Evolutionary conservation across 2,329 filamentous ascomycete genomes (phyloP).

Genomic region (Penicillium sp.): DNA sequence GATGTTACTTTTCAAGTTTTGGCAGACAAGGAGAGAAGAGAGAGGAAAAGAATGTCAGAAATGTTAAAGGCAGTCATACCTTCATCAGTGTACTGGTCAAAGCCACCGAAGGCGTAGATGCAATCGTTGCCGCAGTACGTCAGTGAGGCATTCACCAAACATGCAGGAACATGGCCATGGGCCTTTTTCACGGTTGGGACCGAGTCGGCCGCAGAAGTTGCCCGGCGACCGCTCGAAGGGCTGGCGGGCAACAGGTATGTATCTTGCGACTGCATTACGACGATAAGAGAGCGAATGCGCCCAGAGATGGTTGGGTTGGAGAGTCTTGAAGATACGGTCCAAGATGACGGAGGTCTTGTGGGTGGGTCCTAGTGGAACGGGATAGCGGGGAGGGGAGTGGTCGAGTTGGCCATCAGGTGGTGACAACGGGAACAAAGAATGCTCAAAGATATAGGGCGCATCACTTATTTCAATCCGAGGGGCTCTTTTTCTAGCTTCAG

Average conservation of each 20-base stretch:
- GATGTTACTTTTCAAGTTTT: conserved; percentile 7
- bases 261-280: conserved; percentile 59
- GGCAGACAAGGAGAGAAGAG: background rate
- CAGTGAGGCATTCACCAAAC: conserved; percentile 95
- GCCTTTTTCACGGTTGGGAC: conserved; percentile 81
- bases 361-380: conserved; percentile 41
- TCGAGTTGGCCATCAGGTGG: conserved; percentile 38
- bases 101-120: conserved; percentile 97
- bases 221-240: conserved; percentile 67
- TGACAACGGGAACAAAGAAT: conserved; percentile 3
- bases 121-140: conserved; percentile 98
- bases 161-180: conserved; percentile 81
- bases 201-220: conserved; percentile 69
- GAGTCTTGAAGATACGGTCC: conserved; percentile 34
- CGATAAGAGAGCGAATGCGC: conserved; percentile 43
- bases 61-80: conserved; percentile 45
- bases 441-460: background rate
- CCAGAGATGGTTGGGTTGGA: conserved; percentile 31
- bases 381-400: conserved; percentile 30
- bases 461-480: background rate
- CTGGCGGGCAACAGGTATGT: conserved; percentile 92
- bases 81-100: conserved; percentile 98
- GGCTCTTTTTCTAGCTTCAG: background rate
- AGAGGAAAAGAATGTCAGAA: conserved; percentile 7
- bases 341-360: conserved; percentile 31